Conservation (phyloP, 1,284 basidiomycete species). For the Kalmanozyma brasiliensis region DNA sequence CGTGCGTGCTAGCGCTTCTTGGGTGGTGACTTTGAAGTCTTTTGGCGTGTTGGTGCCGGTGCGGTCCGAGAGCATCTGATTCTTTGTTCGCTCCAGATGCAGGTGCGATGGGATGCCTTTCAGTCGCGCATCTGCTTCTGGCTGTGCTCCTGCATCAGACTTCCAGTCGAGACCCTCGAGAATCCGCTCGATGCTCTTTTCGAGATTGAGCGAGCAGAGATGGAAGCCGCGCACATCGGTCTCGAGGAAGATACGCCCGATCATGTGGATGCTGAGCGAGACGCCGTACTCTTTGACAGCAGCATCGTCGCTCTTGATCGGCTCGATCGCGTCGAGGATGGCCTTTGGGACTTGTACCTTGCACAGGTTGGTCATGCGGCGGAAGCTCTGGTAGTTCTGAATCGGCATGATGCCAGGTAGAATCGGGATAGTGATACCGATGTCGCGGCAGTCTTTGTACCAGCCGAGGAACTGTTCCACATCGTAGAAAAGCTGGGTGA, state of each 20-base stretch:
- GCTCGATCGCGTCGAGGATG: slow-evolving; percentile 78
- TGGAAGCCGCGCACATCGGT: slow-evolving; percentile 84
- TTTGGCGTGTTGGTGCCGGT: slow-evolving; percentile 47
- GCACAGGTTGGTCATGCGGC: slow-evolving; percentile 87
- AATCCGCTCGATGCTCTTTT: slow-evolving; percentile 91
- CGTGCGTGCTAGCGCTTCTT: slow-evolving; percentile 42
- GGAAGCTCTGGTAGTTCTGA: slow-evolving; percentile 92
- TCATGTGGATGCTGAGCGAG: slow-evolving; percentile 74
- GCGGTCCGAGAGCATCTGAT: slow-evolving; percentile 47
- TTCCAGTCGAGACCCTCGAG: slow-evolving; percentile 71
- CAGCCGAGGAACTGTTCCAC: slow-evolving; percentile 72
- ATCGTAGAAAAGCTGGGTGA: slow-evolving; percentile 98
- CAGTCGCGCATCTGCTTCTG: slow-evolving; percentile 14
- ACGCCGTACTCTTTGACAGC: slow-evolving; percentile 87
- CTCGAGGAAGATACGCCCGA: slow-evolving; percentile 73
- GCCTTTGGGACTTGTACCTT: slow-evolving; percentile 80
- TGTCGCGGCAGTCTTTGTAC: slow-evolving; percentile 46
- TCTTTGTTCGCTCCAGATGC: slow-evolving; percentile 37
- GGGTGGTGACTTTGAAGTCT: slow-evolving; percentile 40
- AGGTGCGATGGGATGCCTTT: slow-evolving; percentile 22
- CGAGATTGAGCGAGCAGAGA: slow-evolving; percentile 96
- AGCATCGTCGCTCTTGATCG: slow-evolving; percentile 81
- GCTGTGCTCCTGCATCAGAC: slow-evolving; percentile 19
- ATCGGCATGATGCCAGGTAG: slow-evolving; percentile 98
- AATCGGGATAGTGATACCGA: slow-evolving; percentile 89